Base-by-base conservation (phyloP, 1,284 basidiomycete species). In the Cryptococcus amylolentus region DNA sequence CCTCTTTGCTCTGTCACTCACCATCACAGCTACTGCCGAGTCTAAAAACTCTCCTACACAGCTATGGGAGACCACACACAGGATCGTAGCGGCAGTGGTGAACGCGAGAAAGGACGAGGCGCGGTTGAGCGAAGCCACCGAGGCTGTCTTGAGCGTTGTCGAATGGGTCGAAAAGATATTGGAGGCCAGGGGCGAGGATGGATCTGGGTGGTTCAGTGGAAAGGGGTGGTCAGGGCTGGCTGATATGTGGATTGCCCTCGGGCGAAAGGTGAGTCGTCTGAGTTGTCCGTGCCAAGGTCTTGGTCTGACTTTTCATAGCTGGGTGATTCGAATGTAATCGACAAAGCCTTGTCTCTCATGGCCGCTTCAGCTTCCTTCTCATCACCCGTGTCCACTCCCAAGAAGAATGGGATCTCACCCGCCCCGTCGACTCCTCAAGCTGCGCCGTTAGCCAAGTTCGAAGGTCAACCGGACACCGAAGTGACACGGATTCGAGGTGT, bases 241-340 rank as follows among this genome's bases (percentile, higher is more conserved):
- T 44, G 72, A 78, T 40, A 51, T 74, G 23, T 77, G 76, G 77
- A 62, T 72, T 8, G 67, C 65, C 13, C 40, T 77, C 1, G 72
- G 69, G 0, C 62, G 72, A 46, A 66, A 65, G 49, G 76, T 77
- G 51, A 55, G 72, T 63, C 5, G 6, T 5, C 4, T 35, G 31
- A 35, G 10, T 14, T 16, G 8, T 13, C 12, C 3, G 9, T 18
- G 14, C 2, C 18, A 12, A 18, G 9, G 42, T 38, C 23, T 26
- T 38, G 12, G 13, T 23, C 18, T 20, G 3, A 35, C 31, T 35
- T 5, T 18, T 38, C 9, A 14, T 55, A 73, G 70, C 64, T 73
- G 13, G 65, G 59, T 8, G 69, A 74, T 45, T 56, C 63, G 0
- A 38, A 23, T 7, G 62, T 67, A 12, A 67, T 75, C 54, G 69